Conservation (phyloP, 305 asterid genomes). For the Striga hermonthica region DNA sequence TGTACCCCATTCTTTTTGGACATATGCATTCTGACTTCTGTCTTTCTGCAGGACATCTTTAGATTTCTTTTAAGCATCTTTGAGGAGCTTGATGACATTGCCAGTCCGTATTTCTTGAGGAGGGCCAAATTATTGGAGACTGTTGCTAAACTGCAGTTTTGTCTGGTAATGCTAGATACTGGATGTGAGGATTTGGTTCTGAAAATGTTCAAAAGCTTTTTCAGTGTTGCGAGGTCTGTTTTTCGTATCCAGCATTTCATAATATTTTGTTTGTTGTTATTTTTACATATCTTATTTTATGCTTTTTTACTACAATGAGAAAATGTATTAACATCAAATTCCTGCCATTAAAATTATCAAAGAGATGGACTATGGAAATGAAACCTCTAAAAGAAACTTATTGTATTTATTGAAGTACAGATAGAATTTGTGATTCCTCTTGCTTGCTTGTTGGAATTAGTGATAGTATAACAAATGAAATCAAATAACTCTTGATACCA, state of each 20-base stretch:
- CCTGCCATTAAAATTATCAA: not conserved
- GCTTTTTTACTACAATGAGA: constrained; percentile 6
- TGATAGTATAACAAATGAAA: too few relatives aligned
- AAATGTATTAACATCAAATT: not conserved
- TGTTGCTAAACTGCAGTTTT: constrained; percentile 59
- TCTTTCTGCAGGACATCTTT: constrained; percentile 61
- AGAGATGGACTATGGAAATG: not conserved
- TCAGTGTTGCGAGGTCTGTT: constrained; percentile 65
- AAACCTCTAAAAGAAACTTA: not conserved
- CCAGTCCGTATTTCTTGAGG: constrained; percentile 53
- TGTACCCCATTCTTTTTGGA: constrained; percentile 24
- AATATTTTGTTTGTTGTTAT: not conserved
- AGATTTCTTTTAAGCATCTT: constrained; percentile 57
- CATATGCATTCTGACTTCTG: constrained; percentile 17
- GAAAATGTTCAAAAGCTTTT: constrained; percentile 69
- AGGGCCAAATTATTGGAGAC: constrained; percentile 65
- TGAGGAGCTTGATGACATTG: constrained; percentile 59
- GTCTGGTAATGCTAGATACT: constrained; percentile 69
- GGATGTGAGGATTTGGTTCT: constrained; percentile 76
- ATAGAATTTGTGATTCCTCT: constrained; percentile 1
- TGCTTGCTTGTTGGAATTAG: constrained; percentile 1
- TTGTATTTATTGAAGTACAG: not conserved
- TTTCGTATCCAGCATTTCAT: constrained; percentile 24
- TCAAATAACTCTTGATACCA: too few relatives aligned
- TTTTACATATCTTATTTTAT: constrained; percentile 25